These are phyloP conservation scores for Starmerella stigmatis DNA, from an alignment of 805 yeast species.

Conservation along the genomic window DNA sequence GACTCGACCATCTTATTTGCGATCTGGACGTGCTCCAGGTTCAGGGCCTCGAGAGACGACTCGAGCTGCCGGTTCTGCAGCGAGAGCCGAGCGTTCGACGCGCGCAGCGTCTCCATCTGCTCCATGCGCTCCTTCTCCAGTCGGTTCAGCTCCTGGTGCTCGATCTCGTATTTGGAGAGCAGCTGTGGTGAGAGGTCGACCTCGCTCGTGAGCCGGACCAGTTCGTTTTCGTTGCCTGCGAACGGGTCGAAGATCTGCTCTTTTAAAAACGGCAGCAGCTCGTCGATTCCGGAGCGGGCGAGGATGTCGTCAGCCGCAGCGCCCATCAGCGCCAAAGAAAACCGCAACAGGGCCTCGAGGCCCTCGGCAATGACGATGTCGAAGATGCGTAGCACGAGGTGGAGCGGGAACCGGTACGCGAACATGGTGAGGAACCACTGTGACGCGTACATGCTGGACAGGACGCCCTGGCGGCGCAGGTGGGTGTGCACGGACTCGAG, in stretches of 20 bases:
- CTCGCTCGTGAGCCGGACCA: conserved; percentile 69
- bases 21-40: conserved; percentile 72
- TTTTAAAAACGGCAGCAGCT: conserved; percentile 64
- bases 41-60: conserved; percentile 54
- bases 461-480: conserved; percentile 72
- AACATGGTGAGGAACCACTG: conserved; percentile 96
- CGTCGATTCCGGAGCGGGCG: conserved; percentile 55
- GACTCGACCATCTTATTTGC: conserved; percentile 81
- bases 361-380: conserved; percentile 90
- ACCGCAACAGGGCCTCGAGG: conserved; percentile 69
- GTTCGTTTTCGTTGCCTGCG: conserved; percentile 49
- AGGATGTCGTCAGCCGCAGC: conserved; percentile 53
- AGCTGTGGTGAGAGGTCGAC: conserved; percentile 64
- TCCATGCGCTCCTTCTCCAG: conserved; percentile 54
- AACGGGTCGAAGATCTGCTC: conserved; percentile 68
- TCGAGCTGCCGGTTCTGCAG: conserved; percentile 66
- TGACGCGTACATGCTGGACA: conserved; percentile 91
- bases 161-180: conserved; percentile 58
- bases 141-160: conserved; percentile 62
- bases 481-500: conserved; percentile 67
- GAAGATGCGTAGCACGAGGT: conserved; percentile 73
- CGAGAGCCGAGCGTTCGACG: conserved; percentile 60
- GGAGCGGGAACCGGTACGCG: conserved; percentile 88
- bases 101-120: conserved; percentile 49
- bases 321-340: conserved; percentile 70